Evolutionary conservation across 352 stramenopile species (phyloP), one percentile per base, ranked within the genome.

Genomic region (Phytophthora rubi): DNA sequence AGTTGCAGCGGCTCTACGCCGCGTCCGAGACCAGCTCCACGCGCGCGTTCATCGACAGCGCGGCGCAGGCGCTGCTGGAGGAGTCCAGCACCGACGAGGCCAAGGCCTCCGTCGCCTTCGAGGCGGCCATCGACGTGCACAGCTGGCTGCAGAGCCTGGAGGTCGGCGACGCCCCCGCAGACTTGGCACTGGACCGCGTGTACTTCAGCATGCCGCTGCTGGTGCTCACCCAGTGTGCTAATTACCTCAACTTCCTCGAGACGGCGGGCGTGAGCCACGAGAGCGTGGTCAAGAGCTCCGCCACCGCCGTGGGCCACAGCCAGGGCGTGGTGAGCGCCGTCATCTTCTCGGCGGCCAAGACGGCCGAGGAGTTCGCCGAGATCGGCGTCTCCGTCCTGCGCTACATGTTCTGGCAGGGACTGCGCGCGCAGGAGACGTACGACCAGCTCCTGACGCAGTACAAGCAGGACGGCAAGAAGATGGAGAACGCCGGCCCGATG

Each of bases 381-480:
- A 45, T 91, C 2, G 71, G 75, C 2, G 69, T 94, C 15, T 53
- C 65, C 12, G 68, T 87, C 28, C 62, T 95, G 48, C 81, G 85
- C 45, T 94, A 93, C 65, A 85, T 95, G 81, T 94, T 95, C 63
- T 94, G 81, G 73, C 85, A 95, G 62, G 90, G 88, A 55, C 72
- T 97, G 12, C 84, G 84, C 59, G 73, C 81, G 9, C 87, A 96
- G 49, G 85, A 91, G 52, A 76, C 83, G 59, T 76, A 76, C 35
- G 39, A 74, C 44, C 47, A 82, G 28, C n/a, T 83, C 6, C 18
- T 73, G 28, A 45, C 53, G 51, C 61, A 75, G 39, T 71, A 69
- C 68, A 80, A 66, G 42, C 75, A 79, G 39, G 69, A 79, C 48
- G 39, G 62, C 35, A 79, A 78, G 51, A 65, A 66, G 45, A 52